These are phyloP conservation scores for Candida incommunis DNA, from an alignment of 805 yeast species.

Conservation along the genomic window DNA sequence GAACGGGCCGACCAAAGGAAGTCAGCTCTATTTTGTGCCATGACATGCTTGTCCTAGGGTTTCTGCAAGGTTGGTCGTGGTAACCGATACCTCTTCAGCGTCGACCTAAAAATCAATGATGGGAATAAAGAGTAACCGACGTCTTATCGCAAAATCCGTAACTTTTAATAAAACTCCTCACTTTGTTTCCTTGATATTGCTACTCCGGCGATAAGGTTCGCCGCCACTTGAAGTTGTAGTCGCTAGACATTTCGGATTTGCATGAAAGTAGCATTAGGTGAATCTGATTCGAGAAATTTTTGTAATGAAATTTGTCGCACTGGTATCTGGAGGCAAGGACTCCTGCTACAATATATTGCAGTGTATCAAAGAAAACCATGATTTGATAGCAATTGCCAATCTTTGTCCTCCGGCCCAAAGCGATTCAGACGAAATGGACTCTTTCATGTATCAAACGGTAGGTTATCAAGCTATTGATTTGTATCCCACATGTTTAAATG, in stretches of 20 bases:
- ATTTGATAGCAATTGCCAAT: constrained; percentile 73
- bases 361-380: constrained; percentile 76
- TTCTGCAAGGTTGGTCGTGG: too few relatives aligned
- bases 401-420: constrained; percentile 43
- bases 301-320: constrained; percentile 81
- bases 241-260: not conserved
- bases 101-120: too few relatives aligned
- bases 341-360: constrained; percentile 83
- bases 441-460: constrained; percentile 96
- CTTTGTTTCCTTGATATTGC: not conserved
- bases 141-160: not conserved
- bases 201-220: not conserved
- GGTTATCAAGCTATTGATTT: constrained; percentile 66
- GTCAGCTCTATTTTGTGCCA: constrained; percentile 21
- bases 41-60: too few relatives aligned
- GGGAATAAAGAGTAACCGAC: too few relatives aligned
- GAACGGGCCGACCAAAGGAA: constrained; percentile 20
- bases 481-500: constrained; percentile 57
- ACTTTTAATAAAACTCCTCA: not conserved
- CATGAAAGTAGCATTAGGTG: too few relatives aligned
- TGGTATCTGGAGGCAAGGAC: constrained; percentile 93
- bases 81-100: too few relatives aligned
- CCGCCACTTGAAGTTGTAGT: not conserved
- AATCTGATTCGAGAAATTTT: too few relatives aligned
- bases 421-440: constrained; percentile 59